phyloP scores from a whole-genome alignment of 1,139 yeast species.

The Protomyces pachydermus region DNA sequence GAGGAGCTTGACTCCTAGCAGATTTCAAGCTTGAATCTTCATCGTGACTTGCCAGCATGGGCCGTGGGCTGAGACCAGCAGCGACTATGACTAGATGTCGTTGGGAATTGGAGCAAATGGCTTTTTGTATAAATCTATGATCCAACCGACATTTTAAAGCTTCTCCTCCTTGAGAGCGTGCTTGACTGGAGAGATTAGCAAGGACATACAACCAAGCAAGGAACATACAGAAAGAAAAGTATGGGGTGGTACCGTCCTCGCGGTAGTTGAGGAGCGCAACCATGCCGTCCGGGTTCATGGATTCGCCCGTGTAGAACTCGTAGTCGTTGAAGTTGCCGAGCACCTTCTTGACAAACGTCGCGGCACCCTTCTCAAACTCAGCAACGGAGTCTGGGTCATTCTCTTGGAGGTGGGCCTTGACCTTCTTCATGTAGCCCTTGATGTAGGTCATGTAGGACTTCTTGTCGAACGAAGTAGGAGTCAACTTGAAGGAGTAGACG shows the following conservation, averaged over 20 bases:
- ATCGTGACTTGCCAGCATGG: too few species aligned
- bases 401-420: slow-evolving; percentile 65
- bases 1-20: not conserved
- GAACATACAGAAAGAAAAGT: slow-evolving; percentile 84
- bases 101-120: too few species aligned
- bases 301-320: slow-evolving; percentile 99
- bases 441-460: slow-evolving; percentile 47
- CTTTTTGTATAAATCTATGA: not conserved
- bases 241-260: slow-evolving; percentile 98
- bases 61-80: too few species aligned
- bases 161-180: slow-evolving; percentile 27
- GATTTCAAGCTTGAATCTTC: not conserved
- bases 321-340: slow-evolving; percentile 93
- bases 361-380: slow-evolving; percentile 94
- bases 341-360: slow-evolving; percentile 90
- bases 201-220: too few species aligned
- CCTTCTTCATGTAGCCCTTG: slow-evolving; percentile 89
- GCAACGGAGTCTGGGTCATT: slow-evolving; percentile 78
- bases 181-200: slow-evolving; percentile 11
- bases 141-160: not conserved
- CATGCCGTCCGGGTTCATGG: slow-evolving; percentile 89
- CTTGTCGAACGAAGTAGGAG: slow-evolving; percentile 92
- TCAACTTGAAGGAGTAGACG: slow-evolving; percentile 97
- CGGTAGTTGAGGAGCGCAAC: slow-evolving; percentile 97
- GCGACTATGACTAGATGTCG: too few species aligned